Evolutionary conservation across 1,284 basidiomycete species (phyloP).

Genomic region (Exsudoporus floridanus): DNA sequence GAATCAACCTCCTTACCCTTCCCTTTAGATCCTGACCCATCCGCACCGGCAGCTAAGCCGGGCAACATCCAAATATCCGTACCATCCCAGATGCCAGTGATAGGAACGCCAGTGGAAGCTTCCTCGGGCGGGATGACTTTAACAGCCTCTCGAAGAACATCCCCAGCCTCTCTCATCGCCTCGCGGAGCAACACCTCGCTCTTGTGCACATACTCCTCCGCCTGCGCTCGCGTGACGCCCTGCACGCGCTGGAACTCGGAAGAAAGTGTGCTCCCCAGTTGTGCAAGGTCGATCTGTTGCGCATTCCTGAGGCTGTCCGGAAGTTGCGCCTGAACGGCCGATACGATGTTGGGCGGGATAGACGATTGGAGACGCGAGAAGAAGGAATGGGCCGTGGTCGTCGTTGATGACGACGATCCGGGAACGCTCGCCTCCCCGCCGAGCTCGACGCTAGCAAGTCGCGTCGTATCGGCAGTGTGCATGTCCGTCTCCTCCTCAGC

Average conservation of each 20-base stretch:
- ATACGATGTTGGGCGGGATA: constrained; percentile 69
- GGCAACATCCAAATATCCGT: constrained; percentile 79
- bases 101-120: constrained; percentile 32
- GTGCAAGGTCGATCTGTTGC: constrained; percentile 63
- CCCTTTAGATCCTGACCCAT: constrained; percentile 37
- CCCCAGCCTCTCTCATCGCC: constrained; percentile 69
- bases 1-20: constrained; percentile 43
- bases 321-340: constrained; percentile 63
- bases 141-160: constrained; percentile 80
- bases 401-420: constrained; percentile 26
- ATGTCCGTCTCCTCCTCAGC: constrained; percentile 25
- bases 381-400: constrained; percentile 46
- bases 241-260: constrained; percentile 74
- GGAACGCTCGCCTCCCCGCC: constrained; percentile 17
- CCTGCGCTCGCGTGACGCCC: constrained; percentile 69
- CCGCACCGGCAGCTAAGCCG: constrained; percentile 30
- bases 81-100: constrained; percentile 81
- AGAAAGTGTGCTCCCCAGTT: constrained; percentile 63
- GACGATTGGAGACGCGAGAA: constrained; percentile 71
- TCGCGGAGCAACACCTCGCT: constrained; percentile 73
- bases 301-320: constrained; percentile 65
- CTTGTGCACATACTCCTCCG: constrained; percentile 81
- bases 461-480: constrained; percentile 22
- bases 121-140: constrained; percentile 84
- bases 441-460: constrained; percentile 28